Base-by-base conservation (phyloP, 2,329 filamentous ascomycete species). In the Aurifilum marmelostoma region DNA sequence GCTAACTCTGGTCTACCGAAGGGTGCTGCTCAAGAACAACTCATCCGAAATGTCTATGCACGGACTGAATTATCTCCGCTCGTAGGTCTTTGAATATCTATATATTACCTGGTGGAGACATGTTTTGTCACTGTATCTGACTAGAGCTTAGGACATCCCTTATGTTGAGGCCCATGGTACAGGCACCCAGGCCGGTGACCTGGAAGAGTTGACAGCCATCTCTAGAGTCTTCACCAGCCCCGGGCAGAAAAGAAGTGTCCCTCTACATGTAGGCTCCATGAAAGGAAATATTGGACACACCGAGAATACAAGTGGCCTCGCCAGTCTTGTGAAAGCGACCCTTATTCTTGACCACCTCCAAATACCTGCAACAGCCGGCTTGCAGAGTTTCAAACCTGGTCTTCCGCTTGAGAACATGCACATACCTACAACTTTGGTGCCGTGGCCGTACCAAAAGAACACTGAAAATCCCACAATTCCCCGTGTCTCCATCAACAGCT, bases 41-140 rank as follows among this genome's bases (percentile, higher is more conserved):
- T 80, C 1, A 80, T 81, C 16, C 68, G 76, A 0, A 67, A 66
- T 41, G 75, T 76, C 0, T 81, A 81, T 64, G 50, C 64, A 1
- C 67, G 67, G 11, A 77, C 77, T 16, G 73, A 73, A 1, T 75
- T 78, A 29, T 24, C 52, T 0, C 72, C 74, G 4, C 7, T 50
- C 16, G 43, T n/a, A 18, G n/a, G 16, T 6, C 18, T 50, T 14
- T n/a, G n/a, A n/a, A n/a, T n/a, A n/a, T n/a, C n/a, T n/a, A n/a
- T n/a, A n/a, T n/a, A n/a, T n/a, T n/a, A n/a, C n/a, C n/a, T n/a
- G n/a, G n/a, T n/a, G n/a, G n/a, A n/a, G n/a, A n/a, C 41, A 21
- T 47, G 18, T 47, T 47, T n/a, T n/a, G n/a, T n/a, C n/a, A n/a
- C n/a, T n/a, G n/a, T n/a, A n/a, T n/a, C n/a, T n/a, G n/a, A n/a